Base-by-base conservation (phyloP, 1,284 basidiomycete species). In the Cutaneotrichosporon cutaneum region DNA sequence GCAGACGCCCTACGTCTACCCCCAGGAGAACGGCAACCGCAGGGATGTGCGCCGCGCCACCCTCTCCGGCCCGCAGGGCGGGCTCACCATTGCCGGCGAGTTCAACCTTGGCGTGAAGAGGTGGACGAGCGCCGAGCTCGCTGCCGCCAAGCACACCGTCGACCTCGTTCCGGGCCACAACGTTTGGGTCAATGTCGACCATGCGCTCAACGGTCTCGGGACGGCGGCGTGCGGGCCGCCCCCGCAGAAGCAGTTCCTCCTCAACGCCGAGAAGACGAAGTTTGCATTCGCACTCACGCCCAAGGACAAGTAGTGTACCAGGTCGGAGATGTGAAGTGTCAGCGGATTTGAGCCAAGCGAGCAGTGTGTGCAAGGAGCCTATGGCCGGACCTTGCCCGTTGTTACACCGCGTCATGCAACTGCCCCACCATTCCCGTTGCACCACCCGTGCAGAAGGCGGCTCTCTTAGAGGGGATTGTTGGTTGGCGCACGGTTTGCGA, bases 1-100 rank as follows among this genome's bases (percentile, higher is more conserved):
- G 59, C 65, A 67, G 56, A 67, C 65, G 2, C 61, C 58, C 4
- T 69, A 69, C 44, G 68, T 69, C 16, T 59, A 24, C 45, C 68
- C 68, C 26, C 68, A 69, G 55, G 68, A 69, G 63, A 69, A 69
- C 47, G 68, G 68, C 0, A 36, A 24, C 10, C 60, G 68, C n/a
- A 21, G 36, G 1, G 65, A 60, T 21, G 65, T 67, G 7, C 59
- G 61, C 2, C 61, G 59, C 59, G 65, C 65, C 11, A 51, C 59
- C 11, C 22, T 69, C 32, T 18, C 39, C 11, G 50, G 10, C 24
- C 21, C 33, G 7, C 18, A 48, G 10, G 45, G 44, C 1, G 22
- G 11, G 0, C 21, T 44, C 13, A 21, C 36, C 7, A 53, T 68
- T 48, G 48, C 56, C 1, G 54, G 50, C 14, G n/a, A 24, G 3